Evolutionary conservation across 2,329 filamentous ascomycete species (phyloP).

Genomic region (Arthrobotrys pseudoclavata): DNA sequence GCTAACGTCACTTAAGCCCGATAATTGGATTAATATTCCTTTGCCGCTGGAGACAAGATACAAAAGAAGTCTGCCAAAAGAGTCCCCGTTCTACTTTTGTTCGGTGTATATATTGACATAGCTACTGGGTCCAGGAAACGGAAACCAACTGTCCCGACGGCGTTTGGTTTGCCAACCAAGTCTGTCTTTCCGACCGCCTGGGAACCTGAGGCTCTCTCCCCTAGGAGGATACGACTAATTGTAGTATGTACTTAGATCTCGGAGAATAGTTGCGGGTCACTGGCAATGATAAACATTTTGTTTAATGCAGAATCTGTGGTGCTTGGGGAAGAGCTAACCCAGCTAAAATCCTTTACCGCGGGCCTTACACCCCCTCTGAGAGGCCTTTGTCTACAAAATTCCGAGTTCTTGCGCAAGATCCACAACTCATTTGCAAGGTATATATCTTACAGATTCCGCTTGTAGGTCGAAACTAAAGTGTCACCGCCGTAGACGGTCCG

Average conservation of each 20-base stretch:
- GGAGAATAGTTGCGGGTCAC: conserved; percentile 88
- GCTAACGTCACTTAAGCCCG: conserved; percentile 69
- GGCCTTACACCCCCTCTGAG: conserved; percentile 78
- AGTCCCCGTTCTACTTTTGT: not conserved
- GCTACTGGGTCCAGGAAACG: conserved; percentile 66
- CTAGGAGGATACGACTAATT: conserved; percentile 29
- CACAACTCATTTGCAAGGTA: conserved; percentile 90
- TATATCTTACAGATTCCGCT: conserved; percentile 59
- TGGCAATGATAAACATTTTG: conserved; percentile 91
- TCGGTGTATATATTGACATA: not conserved
- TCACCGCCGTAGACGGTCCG: conserved; percentile 38
- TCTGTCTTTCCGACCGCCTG: conserved; percentile 65
- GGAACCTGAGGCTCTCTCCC: not conserved
- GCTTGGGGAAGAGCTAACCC: conserved; percentile 77
- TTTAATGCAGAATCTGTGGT: conserved; percentile 81
- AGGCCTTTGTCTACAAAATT: conserved; percentile 80
- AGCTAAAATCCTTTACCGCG: conserved; percentile 80
- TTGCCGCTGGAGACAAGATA: conserved; percentile 76
- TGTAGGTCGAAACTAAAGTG: conserved; percentile 22
- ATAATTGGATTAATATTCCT: conserved; percentile 91
- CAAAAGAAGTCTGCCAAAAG: conserved; percentile 66
- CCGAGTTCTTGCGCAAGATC: conserved; percentile 80
- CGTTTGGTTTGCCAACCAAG: conserved; percentile 96
- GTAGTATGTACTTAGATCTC: conserved; percentile 73
- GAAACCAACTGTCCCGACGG: conserved; percentile 73